phyloP scores from a whole-genome alignment of 768 basidiomycete species.

The Naganishia friedmannii region DNA sequence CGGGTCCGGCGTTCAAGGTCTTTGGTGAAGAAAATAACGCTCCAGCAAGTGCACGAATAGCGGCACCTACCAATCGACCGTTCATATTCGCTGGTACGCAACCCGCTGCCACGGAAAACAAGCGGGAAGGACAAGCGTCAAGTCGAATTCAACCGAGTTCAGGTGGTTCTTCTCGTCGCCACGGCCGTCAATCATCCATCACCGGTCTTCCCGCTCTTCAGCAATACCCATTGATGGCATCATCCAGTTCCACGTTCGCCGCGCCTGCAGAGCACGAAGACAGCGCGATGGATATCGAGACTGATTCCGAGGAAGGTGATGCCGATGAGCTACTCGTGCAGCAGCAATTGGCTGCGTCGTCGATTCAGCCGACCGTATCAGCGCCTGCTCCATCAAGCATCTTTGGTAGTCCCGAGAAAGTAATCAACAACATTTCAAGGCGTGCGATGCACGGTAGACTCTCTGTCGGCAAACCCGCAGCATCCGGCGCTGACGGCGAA shows the following conservation, averaged over 20 bases:
- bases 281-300: constrained; percentile 41
- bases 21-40: constrained; percentile 5
- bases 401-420: constrained; percentile 24
- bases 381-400: neutral
- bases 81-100: neutral
- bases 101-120: neutral
- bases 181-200: constrained; percentile 29
- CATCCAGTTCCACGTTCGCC: constrained; percentile 27
- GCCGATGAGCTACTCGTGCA: constrained; percentile 27
- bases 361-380: neutral
- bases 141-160: neutral
- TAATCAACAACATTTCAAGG: constrained; percentile 12
- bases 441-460: constrained; percentile 16
- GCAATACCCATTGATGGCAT: constrained; percentile 19
- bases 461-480: neutral
- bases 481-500: neutral
- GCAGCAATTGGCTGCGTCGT: constrained; percentile 5
- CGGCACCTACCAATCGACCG: neutral
- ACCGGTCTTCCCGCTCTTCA: constrained; percentile 15
- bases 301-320: constrained; percentile 37
- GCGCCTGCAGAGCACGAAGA: constrained; percentile 28
- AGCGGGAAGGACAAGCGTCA: constrained; percentile 1
- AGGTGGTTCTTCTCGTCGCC: constrained; percentile 12
- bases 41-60: neutral
- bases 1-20: constrained; percentile 7